Percentiles rank a stretch among this genome's conserved stretches.
Conservation (phyloP, 169 alveolate genomes). For the Plasmodium adleri region DNA sequence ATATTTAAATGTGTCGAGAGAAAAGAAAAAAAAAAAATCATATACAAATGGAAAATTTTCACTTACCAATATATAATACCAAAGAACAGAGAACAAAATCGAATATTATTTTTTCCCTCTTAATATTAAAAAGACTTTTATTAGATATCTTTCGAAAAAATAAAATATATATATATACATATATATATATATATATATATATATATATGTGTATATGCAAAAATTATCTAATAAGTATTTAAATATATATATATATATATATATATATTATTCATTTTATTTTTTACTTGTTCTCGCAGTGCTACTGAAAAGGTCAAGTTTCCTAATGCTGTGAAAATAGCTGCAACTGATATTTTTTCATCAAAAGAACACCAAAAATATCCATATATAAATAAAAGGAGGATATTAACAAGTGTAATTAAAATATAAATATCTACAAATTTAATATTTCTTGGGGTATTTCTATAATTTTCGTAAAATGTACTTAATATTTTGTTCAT, state of each 20-base stretch:
- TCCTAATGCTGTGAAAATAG: slow-evolving; percentile 67
- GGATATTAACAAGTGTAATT: slow-evolving; percentile 29
- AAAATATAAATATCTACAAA: slow-evolving; percentile 36
- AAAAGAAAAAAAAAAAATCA: background rate
- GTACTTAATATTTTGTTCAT: slow-evolving; percentile 19
- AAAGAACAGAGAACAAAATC: slow-evolving; percentile 69
- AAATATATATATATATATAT: background rate
- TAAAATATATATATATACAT: background rate
- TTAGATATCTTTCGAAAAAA: slow-evolving; percentile 23
- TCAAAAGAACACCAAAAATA: slow-evolving; percentile 23
- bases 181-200: too few species aligned
- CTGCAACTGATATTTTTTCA: slow-evolving; percentile 40
- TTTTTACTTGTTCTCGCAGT: slow-evolving; percentile 68
- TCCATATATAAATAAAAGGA: slow-evolving; percentile 38
- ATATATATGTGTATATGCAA: too few species aligned
- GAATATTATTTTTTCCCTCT: slow-evolving; percentile 66
- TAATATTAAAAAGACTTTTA: slow-evolving; percentile 43
- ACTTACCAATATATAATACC: slow-evolving; percentile 61
- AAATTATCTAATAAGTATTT: background rate
- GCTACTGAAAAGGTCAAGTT: slow-evolving; percentile 55
- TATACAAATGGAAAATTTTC: background rate
- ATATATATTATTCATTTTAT: background rate
- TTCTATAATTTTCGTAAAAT: slow-evolving; percentile 16
- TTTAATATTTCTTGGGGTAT: slow-evolving; percentile 23
- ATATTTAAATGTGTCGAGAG: slow-evolving; percentile 1